Conservation (phyloP, 208 protist genomes). For the Vickermania spadyakhi region DNA sequence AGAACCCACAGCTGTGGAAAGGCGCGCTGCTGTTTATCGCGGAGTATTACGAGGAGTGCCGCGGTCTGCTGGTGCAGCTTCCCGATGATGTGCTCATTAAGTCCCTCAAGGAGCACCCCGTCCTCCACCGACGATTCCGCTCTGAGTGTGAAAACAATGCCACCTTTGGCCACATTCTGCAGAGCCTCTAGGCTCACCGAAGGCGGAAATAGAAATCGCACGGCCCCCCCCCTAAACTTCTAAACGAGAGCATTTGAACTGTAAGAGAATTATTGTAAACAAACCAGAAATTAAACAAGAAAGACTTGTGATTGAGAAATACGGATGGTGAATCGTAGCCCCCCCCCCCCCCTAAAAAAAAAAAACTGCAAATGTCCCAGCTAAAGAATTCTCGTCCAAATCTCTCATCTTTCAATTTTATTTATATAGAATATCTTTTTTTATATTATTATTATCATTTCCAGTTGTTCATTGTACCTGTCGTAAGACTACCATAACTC, state of each 20-base stretch:
- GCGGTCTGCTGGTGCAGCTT: conserved; percentile 57
- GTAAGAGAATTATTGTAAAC: too few relatives aligned
- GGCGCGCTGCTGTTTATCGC: conserved; percentile 59
- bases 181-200: conserved; percentile 29
- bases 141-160: conserved; percentile 76
- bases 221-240: too few relatives aligned
- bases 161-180: conserved; percentile 57
- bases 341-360: too few relatives aligned
- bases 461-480: too few relatives aligned
- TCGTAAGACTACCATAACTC: too few relatives aligned
- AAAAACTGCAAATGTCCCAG: too few relatives aligned
- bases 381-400: not conserved
- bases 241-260: too few relatives aligned
- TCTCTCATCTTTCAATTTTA: not conserved
- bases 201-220: too few relatives aligned
- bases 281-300: too few relatives aligned
- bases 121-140: conserved; percentile 39
- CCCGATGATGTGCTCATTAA: conserved; percentile 62
- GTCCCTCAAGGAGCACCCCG: conserved; percentile 34
- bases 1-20: conserved; percentile 54
- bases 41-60: conserved; percentile 64
- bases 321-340: too few relatives aligned
- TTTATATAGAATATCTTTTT: not conserved
- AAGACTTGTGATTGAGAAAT: too few relatives aligned
- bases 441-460: not conserved